phyloP scores from a whole-genome alignment of 441 rosid genomes.

The Omphalea diandra region DNA sequence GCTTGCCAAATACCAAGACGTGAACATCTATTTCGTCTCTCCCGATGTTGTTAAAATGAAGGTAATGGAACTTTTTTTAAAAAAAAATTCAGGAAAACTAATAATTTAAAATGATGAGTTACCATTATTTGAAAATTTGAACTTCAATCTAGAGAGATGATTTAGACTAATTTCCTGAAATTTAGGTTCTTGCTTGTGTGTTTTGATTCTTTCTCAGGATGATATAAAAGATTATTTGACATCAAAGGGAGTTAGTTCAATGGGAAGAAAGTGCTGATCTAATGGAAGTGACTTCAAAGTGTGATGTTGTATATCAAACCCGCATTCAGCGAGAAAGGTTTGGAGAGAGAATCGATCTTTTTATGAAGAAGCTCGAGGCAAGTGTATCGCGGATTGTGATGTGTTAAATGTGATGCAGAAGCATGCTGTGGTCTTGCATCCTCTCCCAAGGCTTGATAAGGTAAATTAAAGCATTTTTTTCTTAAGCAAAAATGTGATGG shows the following conservation, averaged over 20 bases:
- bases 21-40: constrained; percentile 85
- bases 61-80: constrained; percentile 38
- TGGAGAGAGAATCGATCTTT: constrained; percentile 81
- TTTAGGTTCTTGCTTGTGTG: neutral
- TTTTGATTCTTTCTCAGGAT: constrained; percentile 46
- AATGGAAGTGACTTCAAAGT: constrained; percentile 82
- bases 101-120: neutral
- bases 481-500: neutral
- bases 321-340: constrained; percentile 90
- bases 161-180: neutral
- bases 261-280: constrained; percentile 92
- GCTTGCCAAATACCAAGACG: constrained; percentile 80
- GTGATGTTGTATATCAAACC: constrained; percentile 89
- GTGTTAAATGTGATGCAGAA: constrained; percentile 76
- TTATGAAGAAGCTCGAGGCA: constrained; percentile 90
- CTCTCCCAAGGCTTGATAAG: constrained; percentile 96
- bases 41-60: constrained; percentile 96
- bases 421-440: constrained; percentile 93
- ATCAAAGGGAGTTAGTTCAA: constrained; percentile 60
- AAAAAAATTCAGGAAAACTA: neutral
- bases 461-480: constrained; percentile 27
- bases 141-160: neutral
- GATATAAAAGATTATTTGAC: constrained; percentile 89
- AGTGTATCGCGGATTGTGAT: constrained; percentile 66
- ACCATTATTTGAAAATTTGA: neutral